These are phyloP conservation scores for Chaetomiaceae sp. DNA, from an alignment of 2,329 filamentous ascomycete species.

Conservation along the genomic window DNA sequence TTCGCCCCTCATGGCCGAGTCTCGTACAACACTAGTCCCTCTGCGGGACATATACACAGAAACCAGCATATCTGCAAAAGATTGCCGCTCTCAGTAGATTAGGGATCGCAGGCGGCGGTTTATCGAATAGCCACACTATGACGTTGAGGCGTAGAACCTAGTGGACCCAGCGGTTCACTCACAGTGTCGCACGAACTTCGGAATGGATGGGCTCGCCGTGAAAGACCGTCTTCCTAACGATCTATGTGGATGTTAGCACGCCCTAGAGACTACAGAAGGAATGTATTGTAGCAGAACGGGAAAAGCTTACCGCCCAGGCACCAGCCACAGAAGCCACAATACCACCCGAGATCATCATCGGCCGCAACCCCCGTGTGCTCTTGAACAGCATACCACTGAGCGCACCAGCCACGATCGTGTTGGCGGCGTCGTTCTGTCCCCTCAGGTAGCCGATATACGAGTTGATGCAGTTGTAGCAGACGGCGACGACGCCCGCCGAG, in stretches of 20 bases:
- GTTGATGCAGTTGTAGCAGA: slow-evolving; percentile 93
- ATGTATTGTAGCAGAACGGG: background rate
- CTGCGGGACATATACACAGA: slow-evolving; percentile 11
- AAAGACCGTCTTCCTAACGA: slow-evolving; percentile 38
- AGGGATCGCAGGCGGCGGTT: slow-evolving; percentile 9
- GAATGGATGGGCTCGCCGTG: slow-evolving; percentile 29
- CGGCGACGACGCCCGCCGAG: slow-evolving; percentile 89
- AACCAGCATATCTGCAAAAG: slow-evolving; percentile 12
- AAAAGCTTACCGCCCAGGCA: slow-evolving; percentile 74
- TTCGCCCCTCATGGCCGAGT: slow-evolving; percentile 7
- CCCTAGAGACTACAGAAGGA: background rate
- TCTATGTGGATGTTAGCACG: slow-evolving; percentile 23
- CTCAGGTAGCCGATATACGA: slow-evolving; percentile 72
- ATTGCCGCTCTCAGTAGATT: slow-evolving; percentile 20
- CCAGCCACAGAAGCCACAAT: slow-evolving; percentile 83
- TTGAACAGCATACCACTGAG: slow-evolving; percentile 94
- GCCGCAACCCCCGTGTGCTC: slow-evolving; percentile 81
- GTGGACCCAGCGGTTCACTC: slow-evolving; percentile 2
- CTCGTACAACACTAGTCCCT: slow-evolving; percentile 19
- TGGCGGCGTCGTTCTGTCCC: slow-evolving; percentile 83
- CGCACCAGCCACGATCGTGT: slow-evolving; percentile 78
- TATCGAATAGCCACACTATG: slow-evolving; percentile 1
- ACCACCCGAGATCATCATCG: slow-evolving; percentile 90
- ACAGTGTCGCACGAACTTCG: slow-evolving; percentile 11
- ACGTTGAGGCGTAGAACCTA: background rate